Base-by-base conservation (phyloP, 768 basidiomycete genomes). In the Podaxis rugospora region DNA sequence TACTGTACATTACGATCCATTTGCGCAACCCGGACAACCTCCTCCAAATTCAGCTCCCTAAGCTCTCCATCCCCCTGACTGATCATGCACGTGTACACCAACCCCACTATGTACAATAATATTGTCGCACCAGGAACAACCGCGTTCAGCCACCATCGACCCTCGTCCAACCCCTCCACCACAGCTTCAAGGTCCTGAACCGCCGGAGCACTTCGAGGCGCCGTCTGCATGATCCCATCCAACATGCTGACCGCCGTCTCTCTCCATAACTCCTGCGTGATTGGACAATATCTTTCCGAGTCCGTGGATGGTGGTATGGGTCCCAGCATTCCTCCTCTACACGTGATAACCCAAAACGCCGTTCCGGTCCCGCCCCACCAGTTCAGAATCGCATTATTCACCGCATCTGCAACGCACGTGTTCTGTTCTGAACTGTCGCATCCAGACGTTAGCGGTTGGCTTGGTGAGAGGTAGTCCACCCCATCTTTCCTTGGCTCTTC, bases 281-380 rank as follows among this genome's bases (percentile, higher is more conserved):
- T 32, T 2, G 64, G 37, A 46, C 66, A 67, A 27, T 51, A 55
- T n/a, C 37, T 51, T 27, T 44, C 56, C 47, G 28, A 53, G 18
- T 44, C 46, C 16, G 60, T 63, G 3, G 40, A 32, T 13, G 51
- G 35, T 10, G 59, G 59, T 23, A 66, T 18, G 0, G 67, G 67
- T 1, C 67, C 67, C 9, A 67, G 39, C n/a, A 67, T 62, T 4
- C 63, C 63, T 3, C 67, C 67, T 21, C 67, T 44, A 46, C 67
- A 67, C 10, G 42, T 52, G 9, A 67, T 40, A 14, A 57, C 57
- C 65, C 65, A 66, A 32, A 64, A 58, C n/a, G 67, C 32, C 3
- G 58, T 61, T 9, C 64, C 67, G 7, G 2, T 14, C 6, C 66
- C 65, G 14, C 65, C 67, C 65, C 67, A 67, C 67, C 67, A 67